Conservation (phyloP, 192 early-diverging fungal species). For the Entomortierella parvispora region DNA sequence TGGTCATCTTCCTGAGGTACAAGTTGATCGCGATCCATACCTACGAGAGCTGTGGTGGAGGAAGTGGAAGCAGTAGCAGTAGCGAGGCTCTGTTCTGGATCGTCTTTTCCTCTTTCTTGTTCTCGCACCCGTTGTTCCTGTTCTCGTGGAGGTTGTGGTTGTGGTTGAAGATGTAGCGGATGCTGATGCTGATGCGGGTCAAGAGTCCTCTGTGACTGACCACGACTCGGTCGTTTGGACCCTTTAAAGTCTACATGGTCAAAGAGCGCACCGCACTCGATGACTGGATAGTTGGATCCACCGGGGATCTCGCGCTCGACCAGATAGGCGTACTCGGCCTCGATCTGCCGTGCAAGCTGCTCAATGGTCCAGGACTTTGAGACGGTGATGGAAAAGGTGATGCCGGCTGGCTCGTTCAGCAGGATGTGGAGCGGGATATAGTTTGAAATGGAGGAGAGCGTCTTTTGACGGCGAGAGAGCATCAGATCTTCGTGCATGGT, state of each 20-base stretch:
- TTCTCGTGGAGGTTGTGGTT: neutral
- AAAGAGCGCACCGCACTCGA: conserved; percentile 60
- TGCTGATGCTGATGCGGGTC: too few relatives aligned
- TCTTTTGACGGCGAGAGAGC: conserved; percentile 45
- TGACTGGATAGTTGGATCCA: conserved; percentile 29
- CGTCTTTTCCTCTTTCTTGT: neutral
- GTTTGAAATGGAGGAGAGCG: conserved; percentile 53
- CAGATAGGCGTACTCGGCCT: conserved; percentile 73
- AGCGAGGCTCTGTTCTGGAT: too few relatives aligned
- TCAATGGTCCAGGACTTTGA: conserved; percentile 68
- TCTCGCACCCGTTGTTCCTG: neutral
- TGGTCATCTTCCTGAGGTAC: too few relatives aligned
- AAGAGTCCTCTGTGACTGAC: too few relatives aligned
- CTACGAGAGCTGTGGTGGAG: too few relatives aligned
- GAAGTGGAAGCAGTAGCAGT: too few relatives aligned
- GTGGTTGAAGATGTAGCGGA: too few relatives aligned
- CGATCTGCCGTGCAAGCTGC: conserved; percentile 70
- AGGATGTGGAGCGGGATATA: conserved; percentile 58
- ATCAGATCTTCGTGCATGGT: conserved; percentile 14
- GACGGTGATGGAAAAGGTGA: conserved; percentile 63
- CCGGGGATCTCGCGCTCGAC: conserved; percentile 41
- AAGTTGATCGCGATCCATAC: too few relatives aligned
- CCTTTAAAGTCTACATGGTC: conserved; percentile 28
- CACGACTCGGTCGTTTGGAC: too few relatives aligned
- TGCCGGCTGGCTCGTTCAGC: conserved; percentile 38